Base-by-base conservation (phyloP, 352 stramenopile genomes). In the Hyaloperonospora brassicae region DNA sequence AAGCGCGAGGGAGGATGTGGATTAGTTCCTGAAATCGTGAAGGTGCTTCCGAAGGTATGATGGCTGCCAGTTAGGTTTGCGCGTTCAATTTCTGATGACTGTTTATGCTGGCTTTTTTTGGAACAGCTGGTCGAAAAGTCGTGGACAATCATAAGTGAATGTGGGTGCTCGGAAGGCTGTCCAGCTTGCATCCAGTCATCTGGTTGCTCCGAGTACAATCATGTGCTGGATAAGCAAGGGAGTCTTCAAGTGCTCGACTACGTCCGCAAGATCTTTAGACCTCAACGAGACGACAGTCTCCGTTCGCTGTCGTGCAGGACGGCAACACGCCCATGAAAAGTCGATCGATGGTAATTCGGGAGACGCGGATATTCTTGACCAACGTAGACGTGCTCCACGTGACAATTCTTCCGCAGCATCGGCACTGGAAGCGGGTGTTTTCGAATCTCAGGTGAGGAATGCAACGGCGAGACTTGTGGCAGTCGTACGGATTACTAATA, bases 301-400 rank as follows among this genome's bases (percentile, higher is more conserved):
- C 10, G 36, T 42, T 5, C 21, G 36, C 36, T 11, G 14, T 0
- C 56, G 14, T 54, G 6, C 54, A 93, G 83, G 96, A 99, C 66
- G 96, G 96, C 13, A 95, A 99, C 64, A 98, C 93, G 5, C 70
- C 82, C 7, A 95, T 97, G 68, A 80, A 82, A 51, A 76, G 90
- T 44, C 84, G 96, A 6, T 80, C 78, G 22, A 74, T 77, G 41
- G 78, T 98, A 25, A 86, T 89, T 21, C 68, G 71, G 10, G 72
- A 95, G 21, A 85, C 85, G 9, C 88, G 97, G 42, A 84, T 99
- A 38, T 95, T 99, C 48, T 70, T 99, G n/a, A 98, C 95, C 4
- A 99, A 99, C 70, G 96, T 96, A 30, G 97, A 99, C 65, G 99
- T 98, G 61, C 76, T 99, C 13, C 96, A 99, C 67, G 79, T 96